Evolutionary conservation across 2,329 filamentous ascomycete genomes (phyloP), one percentile per base, ranked within the genome.

Genomic region (Dactylonectria macrodidyma): DNA sequence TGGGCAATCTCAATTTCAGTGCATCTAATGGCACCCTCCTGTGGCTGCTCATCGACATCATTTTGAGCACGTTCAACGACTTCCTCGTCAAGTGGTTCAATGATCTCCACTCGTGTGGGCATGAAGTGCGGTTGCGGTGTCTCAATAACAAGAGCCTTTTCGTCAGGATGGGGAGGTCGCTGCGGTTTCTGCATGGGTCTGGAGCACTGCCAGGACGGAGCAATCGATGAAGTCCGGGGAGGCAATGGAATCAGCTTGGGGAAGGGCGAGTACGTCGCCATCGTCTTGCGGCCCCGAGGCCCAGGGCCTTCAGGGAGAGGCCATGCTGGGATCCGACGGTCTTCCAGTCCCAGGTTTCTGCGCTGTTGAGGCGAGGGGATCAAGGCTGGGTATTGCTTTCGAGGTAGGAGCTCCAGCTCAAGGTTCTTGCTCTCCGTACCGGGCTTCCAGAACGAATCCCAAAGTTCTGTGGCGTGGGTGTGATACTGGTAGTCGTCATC

Each of bases 401-500:
- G 73, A 10, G 75, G 65, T 22, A 67, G 68, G 38, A 65, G 52
- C 24, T 71, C 70, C 47, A 48, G 19, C 1, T 56, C 46, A 12
- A 70, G 63, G 16, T 68, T 66, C 51, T 70, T 73, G 55, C 36
- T 67, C 48, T 54, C 52, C 9, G 62, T 60, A 34, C 59, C 70
- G 1, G 67, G 73, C 46, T 74, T 72, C 86, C 85, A 87, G 73
- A 87, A 89, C 60, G 79, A 84, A 72, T 88, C 84, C 86, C 86
- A 89, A 2, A 87, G 75, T 71, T 86, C 82, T 30, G 81, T 76
- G 5, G 81, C 80, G 36, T 85, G 81, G 22, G 81, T 75, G 62
- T 85, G 83, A 68, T 86, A 84, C 66, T 85, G 83, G 63, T 83
- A 82, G 70, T 88, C 86, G 48, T 87, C 86, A 22, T 89, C 86